These are phyloP conservation scores for Pseudocercospora pini-densiflorae DNA, from an alignment of 2,329 filamentous ascomycete species.

Conservation along the genomic window DNA sequence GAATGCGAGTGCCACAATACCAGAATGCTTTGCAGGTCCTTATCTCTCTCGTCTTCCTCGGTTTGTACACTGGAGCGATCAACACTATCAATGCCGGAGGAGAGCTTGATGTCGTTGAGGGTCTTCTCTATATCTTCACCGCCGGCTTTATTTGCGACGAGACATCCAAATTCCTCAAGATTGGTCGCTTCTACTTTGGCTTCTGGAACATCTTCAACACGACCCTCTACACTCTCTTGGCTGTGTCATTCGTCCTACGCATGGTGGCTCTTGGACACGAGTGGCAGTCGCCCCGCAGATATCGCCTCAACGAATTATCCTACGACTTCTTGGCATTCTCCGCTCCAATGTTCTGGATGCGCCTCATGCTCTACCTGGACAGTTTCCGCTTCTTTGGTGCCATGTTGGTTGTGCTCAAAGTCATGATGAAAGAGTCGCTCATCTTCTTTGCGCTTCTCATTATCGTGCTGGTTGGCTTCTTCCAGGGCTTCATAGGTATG, in stretches of 20 bases:
- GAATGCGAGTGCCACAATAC: slow-evolving; percentile 89
- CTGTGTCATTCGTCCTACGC: slow-evolving; percentile 77
- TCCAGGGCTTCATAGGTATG: slow-evolving; percentile 92
- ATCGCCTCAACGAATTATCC: slow-evolving; percentile 75
- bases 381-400: slow-evolving; percentile 94
- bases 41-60: slow-evolving; percentile 81
- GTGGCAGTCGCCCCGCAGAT: slow-evolving; percentile 49
- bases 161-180: slow-evolving; percentile 86
- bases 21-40: slow-evolving; percentile 89
- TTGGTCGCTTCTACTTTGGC: slow-evolving; percentile 85
- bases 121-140: slow-evolving; percentile 87
- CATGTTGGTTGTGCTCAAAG: slow-evolving; percentile 94
- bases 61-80: slow-evolving; percentile 85
- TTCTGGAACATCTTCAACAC: slow-evolving; percentile 97
- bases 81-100: slow-evolving; percentile 86
- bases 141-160: slow-evolving; percentile 91
- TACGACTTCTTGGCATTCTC: slow-evolving; percentile 95
- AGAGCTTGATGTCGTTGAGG: slow-evolving; percentile 82
- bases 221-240: slow-evolving; percentile 77
- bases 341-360: slow-evolving; percentile 96
- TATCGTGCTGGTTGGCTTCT: slow-evolving; percentile 82
- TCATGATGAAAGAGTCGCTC: slow-evolving; percentile 69
- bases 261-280: slow-evolving; percentile 75
- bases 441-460: slow-evolving; percentile 94
- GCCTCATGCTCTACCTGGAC: slow-evolving; percentile 89